Base-by-base conservation (phyloP, 2,329 filamentous ascomycete species). In the Chaetomium sp. region DNA sequence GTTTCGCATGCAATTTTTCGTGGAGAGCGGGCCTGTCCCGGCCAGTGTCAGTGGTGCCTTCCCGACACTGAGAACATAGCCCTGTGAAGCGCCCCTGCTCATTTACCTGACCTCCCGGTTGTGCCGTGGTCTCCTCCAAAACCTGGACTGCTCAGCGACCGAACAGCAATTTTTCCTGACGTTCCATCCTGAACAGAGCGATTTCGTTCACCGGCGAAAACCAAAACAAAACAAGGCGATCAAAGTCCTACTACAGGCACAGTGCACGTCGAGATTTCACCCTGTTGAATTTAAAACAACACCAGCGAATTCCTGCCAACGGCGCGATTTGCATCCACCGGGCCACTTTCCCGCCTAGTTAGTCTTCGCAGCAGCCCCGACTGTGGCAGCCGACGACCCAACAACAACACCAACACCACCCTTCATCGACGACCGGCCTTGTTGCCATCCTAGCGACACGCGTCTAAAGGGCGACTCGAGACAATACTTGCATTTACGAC, bases 251-350 rank as follows among this genome's bases (percentile, higher is more conserved):
- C 54, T 50, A 25, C 33, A 70, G 66, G 60, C 68, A 70, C 60
- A 54, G 49, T 51, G 35, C 64, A 58, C 19, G 62, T 61, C 59
- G 63, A 59, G 61, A 55, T 68, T 67, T 53, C 33, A 50, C 38
- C 27, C 60, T 60, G 53, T 53, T 59, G 59, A 70, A 65, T 65
- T 68, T 66, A 64, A 69, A 60, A 69, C 62, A 62, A 62, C 49
- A 58, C 57, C 57, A 25, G 65, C 67, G 65, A 70, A 68, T 69
- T 70, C 68, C 69, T 67, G 65, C 64, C 63, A 25, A 47, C 65
- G 57, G 55, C 62, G 64, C 61, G 57, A 50, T 67, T 69, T 69
- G 68, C 70, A 67, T 65, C 58, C 57, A 59, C 47, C n/a, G n/a
- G n/a, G n/a, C n/a, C 60, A 63, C 33, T 64, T 59, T 60, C 63